Base-by-base conservation (phyloP, 192 early-diverging fungal genomes). In the Coemansia sp. region DNA sequence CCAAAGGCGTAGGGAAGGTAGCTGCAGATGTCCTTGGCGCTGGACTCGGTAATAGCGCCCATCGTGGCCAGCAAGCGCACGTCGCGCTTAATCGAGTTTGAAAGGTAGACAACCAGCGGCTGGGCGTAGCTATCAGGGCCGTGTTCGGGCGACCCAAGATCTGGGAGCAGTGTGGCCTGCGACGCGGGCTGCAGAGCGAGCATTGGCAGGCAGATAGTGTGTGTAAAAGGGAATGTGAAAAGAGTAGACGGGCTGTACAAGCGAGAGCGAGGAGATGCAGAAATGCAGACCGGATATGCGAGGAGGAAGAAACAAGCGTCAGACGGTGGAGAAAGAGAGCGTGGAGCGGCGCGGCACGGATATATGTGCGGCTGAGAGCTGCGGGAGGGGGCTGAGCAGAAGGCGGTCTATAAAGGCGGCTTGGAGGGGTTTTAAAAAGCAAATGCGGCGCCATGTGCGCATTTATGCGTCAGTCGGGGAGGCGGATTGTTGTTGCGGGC, bases 41-140 rank as follows among this genome's bases (percentile, higher is more conserved):
- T 63, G 7, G 68, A 47, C 54, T 81, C 78, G 22, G 60, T 63
- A 47, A 81, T 74, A 34, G 61, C 64, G 48, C 78, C 78, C 78
- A 81, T 71, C 28, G 78, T 73, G 6, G 72, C 69, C 27, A 81
- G 69, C 54, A 74, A 59, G 26, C 72, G 72, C 58, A 81, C 78
- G 41, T 81, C 78, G 66, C 78, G 78, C 32, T 51, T 61, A 54
- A 81, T 74, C n/a, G 78, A 81, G 58, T 67, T 72, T 10, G 72
- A 71, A 58, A 81, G 65, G 31, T 81, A 74, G 19, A 71, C 65
- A 8, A 70, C 66, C 38, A 81, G 60, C 51, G 73, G 64, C 24
- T 73, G 65, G 4, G 50, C 34, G 52, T 23, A 54, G 49, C 49
- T 31, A 49, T 56, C 63, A 16, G 34, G 32, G 0, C 56, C 38